phyloP scores from a whole-genome alignment of 306 rosid species.

The Neltuma alba region DNA sequence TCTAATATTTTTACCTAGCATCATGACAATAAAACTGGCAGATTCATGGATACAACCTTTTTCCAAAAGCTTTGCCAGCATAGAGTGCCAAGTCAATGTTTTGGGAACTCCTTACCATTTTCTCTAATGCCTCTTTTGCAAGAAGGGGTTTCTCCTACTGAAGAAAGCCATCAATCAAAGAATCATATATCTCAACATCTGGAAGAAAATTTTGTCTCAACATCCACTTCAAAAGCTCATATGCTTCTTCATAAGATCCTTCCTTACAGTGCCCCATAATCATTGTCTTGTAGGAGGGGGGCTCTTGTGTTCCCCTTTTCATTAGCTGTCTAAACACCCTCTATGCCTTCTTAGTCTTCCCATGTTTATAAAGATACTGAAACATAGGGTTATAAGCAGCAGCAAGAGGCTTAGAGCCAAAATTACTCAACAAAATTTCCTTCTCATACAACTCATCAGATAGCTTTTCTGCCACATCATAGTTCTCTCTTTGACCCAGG shows the following conservation, averaged over 20 bases:
- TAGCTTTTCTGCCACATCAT: constrained; percentile 61
- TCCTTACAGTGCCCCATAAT: constrained; percentile 88
- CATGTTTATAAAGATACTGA: constrained; percentile 63
- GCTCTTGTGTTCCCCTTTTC: constrained; percentile 90
- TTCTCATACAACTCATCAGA: constrained; percentile 65
- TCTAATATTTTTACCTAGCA: constrained; percentile 71
- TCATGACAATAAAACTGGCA: constrained; percentile 54
- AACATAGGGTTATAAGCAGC: constrained; percentile 76
- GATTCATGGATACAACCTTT: constrained; percentile 62
- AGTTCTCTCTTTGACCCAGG: constrained; percentile 62
- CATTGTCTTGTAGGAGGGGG: constrained; percentile 60
- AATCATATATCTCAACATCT: constrained; percentile 58
- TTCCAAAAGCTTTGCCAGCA: constrained; percentile 67
- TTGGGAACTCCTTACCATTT: constrained; percentile 82
- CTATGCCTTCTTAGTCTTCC: constrained; percentile 78
- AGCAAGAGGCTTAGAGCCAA: constrained; percentile 77
- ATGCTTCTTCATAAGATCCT: constrained; percentile 67
- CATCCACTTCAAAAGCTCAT: constrained; percentile 69
- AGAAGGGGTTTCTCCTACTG: constrained; percentile 67
- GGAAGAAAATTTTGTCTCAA: constrained; percentile 79
- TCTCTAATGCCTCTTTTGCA: constrained; percentile 70
- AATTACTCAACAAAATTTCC: constrained; percentile 53
- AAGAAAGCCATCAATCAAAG: constrained; percentile 69
- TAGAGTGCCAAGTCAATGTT: constrained; percentile 65
- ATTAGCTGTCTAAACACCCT: constrained; percentile 76